A percentile compares a stretch with the other conserved stretches of the same genome.
Evolutionary conservation across 768 basidiomycete genomes (phyloP).

Genomic region (Leccinum variicolor): DNA sequence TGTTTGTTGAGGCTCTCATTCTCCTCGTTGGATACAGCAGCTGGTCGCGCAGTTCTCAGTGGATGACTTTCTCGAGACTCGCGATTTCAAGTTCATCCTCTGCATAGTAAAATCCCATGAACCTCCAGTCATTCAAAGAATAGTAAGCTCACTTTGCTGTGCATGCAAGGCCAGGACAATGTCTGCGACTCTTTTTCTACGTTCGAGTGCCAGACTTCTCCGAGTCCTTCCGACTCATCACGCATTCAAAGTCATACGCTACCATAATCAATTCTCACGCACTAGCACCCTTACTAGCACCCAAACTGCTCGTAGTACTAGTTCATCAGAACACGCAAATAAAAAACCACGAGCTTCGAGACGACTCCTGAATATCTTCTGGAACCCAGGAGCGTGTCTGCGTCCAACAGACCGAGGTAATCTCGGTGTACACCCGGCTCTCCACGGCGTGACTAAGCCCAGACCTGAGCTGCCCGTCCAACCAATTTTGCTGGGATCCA

Average conservation of each 20-base stretch:
- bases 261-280: too few relatives aligned
- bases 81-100: neutral
- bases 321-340: neutral
- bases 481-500: constrained; percentile 19
- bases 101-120: neutral
- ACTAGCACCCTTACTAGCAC: too few relatives aligned
- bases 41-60: neutral
- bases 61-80: neutral
- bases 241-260: too few relatives aligned
- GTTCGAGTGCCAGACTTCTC: too few relatives aligned
- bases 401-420: constrained; percentile 24
- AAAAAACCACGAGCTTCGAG: constrained; percentile 10
- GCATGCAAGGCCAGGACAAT: neutral
- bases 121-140: neutral
- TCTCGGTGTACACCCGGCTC: constrained; percentile 16
- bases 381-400: constrained; percentile 22
- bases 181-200: neutral
- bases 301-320: too few relatives aligned
- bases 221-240: too few relatives aligned
- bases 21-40: neutral
- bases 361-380: constrained; percentile 19
- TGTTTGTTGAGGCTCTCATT: neutral
- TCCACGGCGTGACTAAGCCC: constrained; percentile 8
- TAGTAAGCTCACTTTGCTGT: neutral
- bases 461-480: constrained; percentile 17